These are phyloP conservation scores for Russula virescens DNA, from an alignment of 768 basidiomycete species.

Conservation along the genomic window DNA sequence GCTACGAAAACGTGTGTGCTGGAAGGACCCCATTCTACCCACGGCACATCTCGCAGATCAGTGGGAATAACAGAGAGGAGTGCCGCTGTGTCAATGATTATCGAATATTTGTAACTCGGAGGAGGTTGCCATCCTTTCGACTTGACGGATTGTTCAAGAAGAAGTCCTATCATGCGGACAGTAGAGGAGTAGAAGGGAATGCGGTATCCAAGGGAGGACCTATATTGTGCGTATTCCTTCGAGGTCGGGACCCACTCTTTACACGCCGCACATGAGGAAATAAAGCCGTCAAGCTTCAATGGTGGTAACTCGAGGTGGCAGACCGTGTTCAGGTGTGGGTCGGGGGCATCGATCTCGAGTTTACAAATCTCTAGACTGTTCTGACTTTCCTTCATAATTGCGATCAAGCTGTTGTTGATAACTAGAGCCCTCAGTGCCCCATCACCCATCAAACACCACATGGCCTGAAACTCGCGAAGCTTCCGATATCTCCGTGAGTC, in stretches of 20 bases:
- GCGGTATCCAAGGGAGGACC: background rate
- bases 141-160: too few relatives aligned
- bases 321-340: background rate
- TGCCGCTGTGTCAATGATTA: conserved; percentile 1
- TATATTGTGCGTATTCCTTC: background rate
- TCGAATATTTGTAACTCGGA: background rate
- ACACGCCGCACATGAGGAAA: background rate
- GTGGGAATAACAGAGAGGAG: background rate
- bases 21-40: conserved; percentile 12
- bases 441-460: too few relatives aligned
- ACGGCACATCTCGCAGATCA: background rate
- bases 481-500: background rate
- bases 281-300: background rate
- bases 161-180: background rate
- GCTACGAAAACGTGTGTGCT: background rate
- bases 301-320: conserved; percentile 5
- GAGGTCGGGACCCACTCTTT: conserved; percentile 7
- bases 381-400: background rate
- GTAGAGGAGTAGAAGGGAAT: background rate
- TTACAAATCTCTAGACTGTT: conserved; percentile 1
- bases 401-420: background rate
- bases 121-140: too few relatives aligned
- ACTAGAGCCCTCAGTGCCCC: background rate
- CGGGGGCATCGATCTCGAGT: background rate
- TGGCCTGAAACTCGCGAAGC: background rate